phyloP scores from a whole-genome alignment of 2,329 filamentous ascomycete species.

The Tolypocladium guangdongense region DNA sequence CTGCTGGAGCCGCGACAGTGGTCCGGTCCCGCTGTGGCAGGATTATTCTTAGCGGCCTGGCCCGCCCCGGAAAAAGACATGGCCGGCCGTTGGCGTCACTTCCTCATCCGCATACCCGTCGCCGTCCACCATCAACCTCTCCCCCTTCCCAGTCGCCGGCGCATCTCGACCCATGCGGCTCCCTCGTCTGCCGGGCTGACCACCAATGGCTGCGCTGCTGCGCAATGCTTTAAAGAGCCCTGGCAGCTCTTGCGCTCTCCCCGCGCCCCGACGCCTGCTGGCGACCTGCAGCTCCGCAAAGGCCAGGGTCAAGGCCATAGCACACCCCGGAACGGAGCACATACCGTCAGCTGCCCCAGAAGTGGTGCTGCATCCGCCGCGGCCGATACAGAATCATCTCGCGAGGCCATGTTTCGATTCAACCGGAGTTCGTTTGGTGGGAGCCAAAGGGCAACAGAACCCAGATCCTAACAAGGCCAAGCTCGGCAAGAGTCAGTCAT shows the following conservation, averaged over 20 bases:
- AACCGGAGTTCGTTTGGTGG: constrained; percentile 17
- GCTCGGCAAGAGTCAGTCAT: constrained; percentile 47
- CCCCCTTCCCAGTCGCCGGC: background rate
- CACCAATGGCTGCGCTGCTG: constrained; percentile 23
- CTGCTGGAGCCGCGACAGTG: background rate
- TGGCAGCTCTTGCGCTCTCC: constrained; percentile 14
- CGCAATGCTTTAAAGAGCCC: constrained; percentile 15
- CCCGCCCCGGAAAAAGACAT: background rate
- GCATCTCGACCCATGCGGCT: constrained; percentile 2
- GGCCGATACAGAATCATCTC: background rate
- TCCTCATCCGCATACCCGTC: background rate
- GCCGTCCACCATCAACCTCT: background rate
- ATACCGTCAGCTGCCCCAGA: background rate
- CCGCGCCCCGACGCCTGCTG: constrained; percentile 4
- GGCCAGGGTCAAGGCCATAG: constrained; percentile 16
- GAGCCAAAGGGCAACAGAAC: constrained; percentile 20
- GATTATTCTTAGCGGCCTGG: background rate
- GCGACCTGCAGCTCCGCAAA: constrained; percentile 16
- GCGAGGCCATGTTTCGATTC: constrained; percentile 19
- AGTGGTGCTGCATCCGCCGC: background rate
- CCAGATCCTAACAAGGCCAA: constrained; percentile 49
- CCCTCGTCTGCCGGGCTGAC: constrained; percentile 8
- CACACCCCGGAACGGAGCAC: constrained; percentile 3
- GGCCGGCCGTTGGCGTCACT: background rate
- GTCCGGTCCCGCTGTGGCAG: background rate